These are phyloP conservation scores for Onygenales sp. DNA, from an alignment of 2,329 filamentous ascomycete genomes.

Conservation along the genomic window DNA sequence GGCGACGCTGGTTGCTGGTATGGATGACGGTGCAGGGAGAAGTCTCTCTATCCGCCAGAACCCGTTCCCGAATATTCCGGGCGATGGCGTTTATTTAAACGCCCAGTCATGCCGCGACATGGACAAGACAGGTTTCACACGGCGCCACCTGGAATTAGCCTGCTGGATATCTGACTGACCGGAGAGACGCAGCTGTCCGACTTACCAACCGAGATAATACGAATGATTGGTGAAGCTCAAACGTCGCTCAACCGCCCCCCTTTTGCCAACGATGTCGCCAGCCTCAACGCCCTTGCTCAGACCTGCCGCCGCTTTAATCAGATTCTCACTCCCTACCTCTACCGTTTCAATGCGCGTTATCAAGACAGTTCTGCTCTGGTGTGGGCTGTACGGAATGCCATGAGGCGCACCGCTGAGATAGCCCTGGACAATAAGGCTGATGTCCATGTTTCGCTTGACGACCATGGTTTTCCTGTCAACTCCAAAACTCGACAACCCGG, in stretches of 20 bases:
- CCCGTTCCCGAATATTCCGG: too few relatives aligned
- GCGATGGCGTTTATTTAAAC: too few relatives aligned
- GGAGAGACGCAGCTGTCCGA: background rate
- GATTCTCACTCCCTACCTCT: background rate
- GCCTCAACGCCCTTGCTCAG: background rate
- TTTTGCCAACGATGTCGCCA: background rate
- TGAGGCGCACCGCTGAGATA: background rate
- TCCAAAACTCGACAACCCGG: background rate
- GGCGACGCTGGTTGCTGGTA: too few relatives aligned
- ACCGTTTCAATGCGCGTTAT: background rate
- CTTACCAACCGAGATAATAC: background rate
- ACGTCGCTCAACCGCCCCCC: background rate
- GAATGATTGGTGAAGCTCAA: background rate
- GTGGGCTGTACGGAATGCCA: background rate
- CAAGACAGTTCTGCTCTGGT: background rate
- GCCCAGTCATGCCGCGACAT: too few relatives aligned
- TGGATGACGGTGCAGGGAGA: too few relatives aligned
- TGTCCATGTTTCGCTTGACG: background rate
- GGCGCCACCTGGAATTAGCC: too few relatives aligned
- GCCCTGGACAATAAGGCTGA: background rate
- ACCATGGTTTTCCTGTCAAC: background rate
- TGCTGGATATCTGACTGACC: background rate
- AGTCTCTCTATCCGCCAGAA: too few relatives aligned
- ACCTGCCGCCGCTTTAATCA: background rate
- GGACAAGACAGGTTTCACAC: too few relatives aligned